Conservation (phyloP, 1,284 basidiomycete genomes). For the Testicularia cyperi region DNA sequence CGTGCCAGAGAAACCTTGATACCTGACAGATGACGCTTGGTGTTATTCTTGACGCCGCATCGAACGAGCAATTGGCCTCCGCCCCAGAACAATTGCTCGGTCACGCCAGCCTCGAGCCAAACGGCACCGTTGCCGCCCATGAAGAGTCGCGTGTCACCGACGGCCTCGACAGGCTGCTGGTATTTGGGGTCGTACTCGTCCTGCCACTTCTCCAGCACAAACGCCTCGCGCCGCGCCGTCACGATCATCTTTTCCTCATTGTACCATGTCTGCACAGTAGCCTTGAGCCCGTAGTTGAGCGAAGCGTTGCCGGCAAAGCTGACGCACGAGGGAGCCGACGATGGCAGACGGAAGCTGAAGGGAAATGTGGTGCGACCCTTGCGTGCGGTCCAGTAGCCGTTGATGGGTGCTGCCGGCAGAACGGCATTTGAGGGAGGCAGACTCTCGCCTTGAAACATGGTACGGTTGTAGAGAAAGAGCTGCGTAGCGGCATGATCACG, state of each 20-base stretch:
- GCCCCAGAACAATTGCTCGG: conserved; percentile 43
- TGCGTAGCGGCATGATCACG: conserved; percentile 52
- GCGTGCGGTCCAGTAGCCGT: conserved; percentile 51
- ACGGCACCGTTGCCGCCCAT: conserved; percentile 54
- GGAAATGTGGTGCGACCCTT: conserved; percentile 54
- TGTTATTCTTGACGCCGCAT: conserved; percentile 53
- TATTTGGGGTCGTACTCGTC: conserved; percentile 35
- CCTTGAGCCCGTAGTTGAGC: conserved; percentile 50
- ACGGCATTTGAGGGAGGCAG: conserved; percentile 55
- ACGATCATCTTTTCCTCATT: conserved; percentile 47
- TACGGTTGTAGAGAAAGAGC: conserved; percentile 52
- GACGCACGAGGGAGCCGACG: conserved; percentile 45
- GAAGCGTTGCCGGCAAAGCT: conserved; percentile 49
- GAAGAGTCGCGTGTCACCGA: conserved; percentile 52
- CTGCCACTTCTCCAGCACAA: conserved; percentile 51
- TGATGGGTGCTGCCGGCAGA: conserved; percentile 42
- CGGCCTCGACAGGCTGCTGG: conserved; percentile 40
- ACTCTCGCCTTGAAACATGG: conserved; percentile 51
- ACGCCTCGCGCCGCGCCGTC: conserved; percentile 41
- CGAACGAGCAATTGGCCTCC: conserved; percentile 45
- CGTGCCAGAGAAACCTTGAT: conserved; percentile 47
- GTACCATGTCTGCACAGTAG: conserved; percentile 50
- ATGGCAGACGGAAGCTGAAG: conserved; percentile 47
- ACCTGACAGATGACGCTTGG: conserved; percentile 46
- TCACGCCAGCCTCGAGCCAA: conserved; percentile 51